Conservation (phyloP, 768 basidiomycete genomes). For the Russula abietina region DNA sequence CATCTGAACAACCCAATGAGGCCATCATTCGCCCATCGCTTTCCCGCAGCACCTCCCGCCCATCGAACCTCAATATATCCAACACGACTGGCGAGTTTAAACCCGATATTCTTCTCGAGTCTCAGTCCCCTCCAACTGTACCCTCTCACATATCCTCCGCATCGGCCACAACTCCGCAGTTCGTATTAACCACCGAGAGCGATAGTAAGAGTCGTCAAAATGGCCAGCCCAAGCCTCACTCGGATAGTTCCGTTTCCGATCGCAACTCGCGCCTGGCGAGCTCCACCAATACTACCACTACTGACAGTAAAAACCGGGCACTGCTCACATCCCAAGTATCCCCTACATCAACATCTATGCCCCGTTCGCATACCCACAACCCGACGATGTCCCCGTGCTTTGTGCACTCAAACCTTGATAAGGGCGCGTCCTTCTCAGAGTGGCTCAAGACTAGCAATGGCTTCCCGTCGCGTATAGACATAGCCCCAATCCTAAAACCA, state of each 20-base stretch:
- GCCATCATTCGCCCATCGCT: conserved; percentile 35
- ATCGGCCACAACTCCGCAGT: background rate
- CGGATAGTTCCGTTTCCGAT: background rate
- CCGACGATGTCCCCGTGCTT: conserved; percentile 75
- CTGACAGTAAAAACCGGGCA: conserved; percentile 4
- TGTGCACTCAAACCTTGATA: conserved; percentile 87
- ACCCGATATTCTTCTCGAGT: conserved; percentile 35
- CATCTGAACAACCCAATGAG: conserved; percentile 22
- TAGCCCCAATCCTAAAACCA: conserved; percentile 44
- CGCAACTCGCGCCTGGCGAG: background rate
- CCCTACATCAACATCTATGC: conserved; percentile 7
- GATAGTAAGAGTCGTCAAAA: background rate
- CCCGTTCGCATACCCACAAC: conserved; percentile 27
- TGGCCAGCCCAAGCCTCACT: background rate
- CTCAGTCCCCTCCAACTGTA: conserved; percentile 30
- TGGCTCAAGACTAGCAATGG: conserved; percentile 44
- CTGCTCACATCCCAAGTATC: conserved; percentile 3
- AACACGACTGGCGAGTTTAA: conserved; percentile 32
- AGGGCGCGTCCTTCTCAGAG: conserved; percentile 68
- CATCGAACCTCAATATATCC: conserved; percentile 34
- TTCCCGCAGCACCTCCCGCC: conserved; percentile 34
- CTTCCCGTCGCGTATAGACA: conserved; percentile 38
- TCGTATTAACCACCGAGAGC: background rate
- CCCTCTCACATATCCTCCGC: background rate
- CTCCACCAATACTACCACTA: background rate